A percentile compares a stretch with the other conserved stretches of the same genome.
phyloP scores from a whole-genome alignment of 164 flowering plant species.

The Vitis vinifera region DNA sequence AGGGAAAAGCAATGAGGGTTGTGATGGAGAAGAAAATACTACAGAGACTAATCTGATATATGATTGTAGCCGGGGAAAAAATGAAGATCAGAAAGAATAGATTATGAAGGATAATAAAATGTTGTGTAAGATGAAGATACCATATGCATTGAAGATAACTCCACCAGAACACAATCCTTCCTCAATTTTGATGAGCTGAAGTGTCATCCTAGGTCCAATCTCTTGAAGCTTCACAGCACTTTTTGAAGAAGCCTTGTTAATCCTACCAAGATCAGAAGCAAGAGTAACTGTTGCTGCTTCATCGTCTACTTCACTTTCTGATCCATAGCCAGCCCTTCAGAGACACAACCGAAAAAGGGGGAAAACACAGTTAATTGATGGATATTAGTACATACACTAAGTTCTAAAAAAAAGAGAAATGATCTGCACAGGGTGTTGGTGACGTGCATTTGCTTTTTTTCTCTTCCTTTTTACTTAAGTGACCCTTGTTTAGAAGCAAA shows the following conservation, averaged over 20 bases:
- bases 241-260: conserved; percentile 77
- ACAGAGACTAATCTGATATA: too few species aligned
- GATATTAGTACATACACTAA: too few species aligned
- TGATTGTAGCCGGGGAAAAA: neutral
- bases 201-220: conserved; percentile 95
- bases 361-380: neutral
- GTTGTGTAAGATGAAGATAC: conserved; percentile 33
- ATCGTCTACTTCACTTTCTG: conserved; percentile 98
- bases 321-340: conserved; percentile 93
- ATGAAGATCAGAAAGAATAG: neutral
- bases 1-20: neutral
- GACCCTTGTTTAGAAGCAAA: neutral
- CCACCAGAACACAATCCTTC: conserved; percentile 87
- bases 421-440: too few species aligned
- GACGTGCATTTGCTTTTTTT: too few species aligned
- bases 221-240: conserved; percentile 97
- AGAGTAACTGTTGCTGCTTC: conserved; percentile 92
- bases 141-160: conserved; percentile 71
- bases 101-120: neutral
- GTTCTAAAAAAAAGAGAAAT: too few species aligned
- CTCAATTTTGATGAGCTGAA: conserved; percentile 79
- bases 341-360: conserved; percentile 1
- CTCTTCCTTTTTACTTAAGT: too few species aligned
- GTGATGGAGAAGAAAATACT: too few species aligned
- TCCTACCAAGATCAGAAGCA: conserved; percentile 70